phyloP scores from a whole-genome alignment of 192 early-diverging fungal genomes.

The Backusella australiensis region DNA sequence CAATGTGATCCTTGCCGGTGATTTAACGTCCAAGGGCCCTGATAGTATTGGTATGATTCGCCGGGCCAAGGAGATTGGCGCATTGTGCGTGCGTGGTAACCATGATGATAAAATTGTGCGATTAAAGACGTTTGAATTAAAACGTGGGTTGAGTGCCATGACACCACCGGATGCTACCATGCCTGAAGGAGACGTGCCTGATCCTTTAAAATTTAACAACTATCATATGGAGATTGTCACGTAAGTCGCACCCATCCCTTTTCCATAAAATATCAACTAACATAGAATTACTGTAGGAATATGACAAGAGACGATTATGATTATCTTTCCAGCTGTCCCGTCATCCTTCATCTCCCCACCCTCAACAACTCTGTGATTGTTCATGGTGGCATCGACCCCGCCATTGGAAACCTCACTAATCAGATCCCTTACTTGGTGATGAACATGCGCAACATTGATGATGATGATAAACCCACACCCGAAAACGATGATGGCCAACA shows the following conservation, averaged over 20 bases:
- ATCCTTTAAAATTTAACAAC: constrained; percentile 26
- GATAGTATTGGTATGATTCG: constrained; percentile 55
- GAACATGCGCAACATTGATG: constrained; percentile 57
- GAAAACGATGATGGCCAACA: constrained; percentile 32
- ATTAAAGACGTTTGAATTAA: constrained; percentile 37
- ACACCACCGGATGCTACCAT: not conserved
- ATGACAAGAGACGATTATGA: constrained; percentile 43
- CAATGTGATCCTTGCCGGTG: constrained; percentile 64
- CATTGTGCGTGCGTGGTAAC: constrained; percentile 66
- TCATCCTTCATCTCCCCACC: constrained; percentile 45
- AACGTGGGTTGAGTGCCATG: constrained; percentile 13
- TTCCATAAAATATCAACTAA: no score
- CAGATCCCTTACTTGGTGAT: constrained; percentile 60
- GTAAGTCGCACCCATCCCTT: constrained; percentile 11
- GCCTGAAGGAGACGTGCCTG: constrained; percentile 32
- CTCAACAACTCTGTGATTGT: constrained; percentile 52
- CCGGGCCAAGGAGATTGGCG: constrained; percentile 42
- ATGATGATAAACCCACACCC: constrained; percentile 34
- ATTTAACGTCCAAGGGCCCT: constrained; percentile 64
- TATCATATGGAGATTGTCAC: constrained; percentile 33
- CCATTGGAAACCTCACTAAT: constrained; percentile 33
- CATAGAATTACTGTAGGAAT: not conserved
- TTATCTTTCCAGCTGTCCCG: constrained; percentile 52
- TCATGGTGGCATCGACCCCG: constrained; percentile 64
- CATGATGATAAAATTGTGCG: constrained; percentile 73